Conservation (phyloP, 139 green algal genomes). For the Zygnema circumcarinatum region DNA sequence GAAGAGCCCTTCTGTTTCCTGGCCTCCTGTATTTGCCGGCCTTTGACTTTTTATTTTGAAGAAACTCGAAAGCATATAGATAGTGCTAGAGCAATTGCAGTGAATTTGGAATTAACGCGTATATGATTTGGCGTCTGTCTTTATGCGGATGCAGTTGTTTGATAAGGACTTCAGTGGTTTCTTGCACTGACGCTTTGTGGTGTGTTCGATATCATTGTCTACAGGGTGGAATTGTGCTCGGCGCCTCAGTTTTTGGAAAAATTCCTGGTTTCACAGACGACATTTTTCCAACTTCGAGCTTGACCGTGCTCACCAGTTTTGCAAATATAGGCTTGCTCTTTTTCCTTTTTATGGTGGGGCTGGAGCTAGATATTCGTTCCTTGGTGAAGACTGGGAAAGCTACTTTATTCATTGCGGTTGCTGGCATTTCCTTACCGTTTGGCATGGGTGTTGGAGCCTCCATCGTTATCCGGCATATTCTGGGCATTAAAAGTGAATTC, state of each 20-base stretch:
- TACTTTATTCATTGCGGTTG: conserved; percentile 52
- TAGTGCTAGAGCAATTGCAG: no score
- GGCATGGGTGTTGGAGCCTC: conserved; percentile 51
- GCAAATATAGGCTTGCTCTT: conserved; percentile 65
- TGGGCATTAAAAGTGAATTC: conserved; percentile 33
- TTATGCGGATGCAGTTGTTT: no score
- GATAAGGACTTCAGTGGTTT: no score
- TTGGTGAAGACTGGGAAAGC: conserved; percentile 42
- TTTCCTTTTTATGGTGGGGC: conserved; percentile 67
- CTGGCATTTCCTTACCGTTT: conserved; percentile 64
- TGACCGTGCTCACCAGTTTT: conserved; percentile 48
- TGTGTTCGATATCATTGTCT: no score
- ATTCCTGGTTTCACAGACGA: conserved; percentile 43
- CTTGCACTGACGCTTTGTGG: no score
- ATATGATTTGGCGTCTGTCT: no score
- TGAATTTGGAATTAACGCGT: no score
- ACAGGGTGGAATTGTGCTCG: conserved; percentile 55
- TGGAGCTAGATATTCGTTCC: conserved; percentile 61
- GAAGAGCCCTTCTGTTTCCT: no score
- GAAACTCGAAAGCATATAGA: no score
- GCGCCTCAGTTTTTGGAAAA: conserved; percentile 44
- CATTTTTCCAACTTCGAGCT: conserved; percentile 33
- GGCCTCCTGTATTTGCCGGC: no score
- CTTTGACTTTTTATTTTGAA: no score
- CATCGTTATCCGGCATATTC: conserved; percentile 50